Percentiles rank a stretch among this genome's conserved stretches.
Conservation (phyloP, 1,284 basidiomycete genomes). For the Pseudozyma hubeiensis region DNA sequence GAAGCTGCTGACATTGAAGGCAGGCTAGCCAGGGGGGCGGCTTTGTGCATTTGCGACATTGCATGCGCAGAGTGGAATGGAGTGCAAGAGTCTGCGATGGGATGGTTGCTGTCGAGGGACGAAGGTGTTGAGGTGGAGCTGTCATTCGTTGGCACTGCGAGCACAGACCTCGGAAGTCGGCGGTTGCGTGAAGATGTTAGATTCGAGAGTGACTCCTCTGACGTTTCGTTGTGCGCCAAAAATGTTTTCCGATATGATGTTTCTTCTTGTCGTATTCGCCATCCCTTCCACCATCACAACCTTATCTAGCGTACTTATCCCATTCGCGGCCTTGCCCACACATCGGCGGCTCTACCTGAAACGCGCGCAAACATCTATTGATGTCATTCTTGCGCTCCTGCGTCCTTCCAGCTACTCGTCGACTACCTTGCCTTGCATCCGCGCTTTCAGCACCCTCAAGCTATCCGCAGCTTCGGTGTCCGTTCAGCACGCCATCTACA, state of each 20-base stretch:
- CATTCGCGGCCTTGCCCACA: neutral
- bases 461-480: slow-evolving; percentile 11
- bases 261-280: neutral
- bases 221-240: no score
- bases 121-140: neutral
- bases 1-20: slow-evolving; percentile 16
- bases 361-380: slow-evolving; percentile 4
- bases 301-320: neutral
- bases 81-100: neutral
- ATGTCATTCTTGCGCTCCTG: slow-evolving; percentile 38
- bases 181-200: slow-evolving; percentile 4
- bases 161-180: slow-evolving; percentile 12
- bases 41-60: neutral
- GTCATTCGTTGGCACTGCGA: neutral
- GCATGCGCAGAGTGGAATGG: neutral
- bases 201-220: no score
- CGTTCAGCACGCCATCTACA: slow-evolving; percentile 24
- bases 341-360: no score
- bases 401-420: slow-evolving; percentile 12
- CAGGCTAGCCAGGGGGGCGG: neutral
- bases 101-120: neutral
- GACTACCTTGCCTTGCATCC: slow-evolving; percentile 13
- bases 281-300: neutral
- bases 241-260: slow-evolving; percentile 3
- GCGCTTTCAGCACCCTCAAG: neutral